These are phyloP conservation scores for Neurospora sp. DNA, from an alignment of 495 filamentous ascomycete species.

Conservation along the genomic window DNA sequence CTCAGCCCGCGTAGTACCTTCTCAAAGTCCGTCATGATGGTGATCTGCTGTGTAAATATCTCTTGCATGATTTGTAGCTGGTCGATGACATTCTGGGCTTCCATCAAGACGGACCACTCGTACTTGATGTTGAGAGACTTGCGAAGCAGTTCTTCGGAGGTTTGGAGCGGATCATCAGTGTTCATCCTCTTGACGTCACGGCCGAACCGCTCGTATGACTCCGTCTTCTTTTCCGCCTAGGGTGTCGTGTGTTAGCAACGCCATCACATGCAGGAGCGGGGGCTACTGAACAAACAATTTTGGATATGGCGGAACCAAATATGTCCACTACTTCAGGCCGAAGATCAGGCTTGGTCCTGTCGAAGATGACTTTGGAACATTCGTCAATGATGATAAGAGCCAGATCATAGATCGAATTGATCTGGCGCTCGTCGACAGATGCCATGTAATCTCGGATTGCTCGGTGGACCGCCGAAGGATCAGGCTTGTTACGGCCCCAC, in stretches of 20 bases:
- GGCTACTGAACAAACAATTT: slow-evolving; percentile 16
- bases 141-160: slow-evolving; percentile 24
- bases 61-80: slow-evolving; percentile 51
- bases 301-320: slow-evolving; percentile 47
- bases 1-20: slow-evolving; percentile 30
- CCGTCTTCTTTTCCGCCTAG: slow-evolving; percentile 17
- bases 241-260: not conserved
- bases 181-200: slow-evolving; percentile 21
- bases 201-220: slow-evolving; percentile 16
- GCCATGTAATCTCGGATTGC: slow-evolving; percentile 24
- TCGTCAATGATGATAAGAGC: slow-evolving; percentile 37
- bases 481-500: slow-evolving; percentile 59
- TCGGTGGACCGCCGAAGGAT: slow-evolving; percentile 54
- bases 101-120: slow-evolving; percentile 54
- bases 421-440: slow-evolving; percentile 36
- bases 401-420: slow-evolving; percentile 57
- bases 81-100: slow-evolving; percentile 48
- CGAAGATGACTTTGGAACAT: slow-evolving; percentile 37
- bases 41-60: slow-evolving; percentile 55
- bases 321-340: slow-evolving; percentile 60
- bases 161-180: slow-evolving; percentile 23
- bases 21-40: slow-evolving; percentile 47
- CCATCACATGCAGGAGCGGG: not conserved
- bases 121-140: slow-evolving; percentile 58
- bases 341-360: slow-evolving; percentile 47